Evolutionary conservation across 805 yeast genomes (phyloP).

Genomic region (Starmerella stigmatis): DNA sequence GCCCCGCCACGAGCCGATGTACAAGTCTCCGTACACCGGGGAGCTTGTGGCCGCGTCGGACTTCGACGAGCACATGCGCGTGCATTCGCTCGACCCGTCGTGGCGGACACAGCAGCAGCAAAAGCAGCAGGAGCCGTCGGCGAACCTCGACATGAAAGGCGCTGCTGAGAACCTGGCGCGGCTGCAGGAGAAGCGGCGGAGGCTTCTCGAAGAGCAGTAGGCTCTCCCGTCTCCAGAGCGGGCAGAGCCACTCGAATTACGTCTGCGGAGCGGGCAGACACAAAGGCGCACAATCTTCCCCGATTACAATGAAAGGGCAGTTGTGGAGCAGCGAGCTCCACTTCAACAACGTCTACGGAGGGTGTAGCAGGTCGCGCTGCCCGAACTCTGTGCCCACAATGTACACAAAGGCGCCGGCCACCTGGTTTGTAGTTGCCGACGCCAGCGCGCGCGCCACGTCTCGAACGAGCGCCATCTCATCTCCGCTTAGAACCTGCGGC

Average conservation of each 20-base stretch:
- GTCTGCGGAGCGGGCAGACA: too few relatives aligned
- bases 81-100: slow-evolving; percentile 64
- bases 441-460: slow-evolving; percentile 28
- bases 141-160: slow-evolving; percentile 31
- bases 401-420: slow-evolving; percentile 12
- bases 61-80: slow-evolving; percentile 56
- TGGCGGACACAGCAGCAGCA: slow-evolving; percentile 68
- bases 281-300: too few relatives aligned
- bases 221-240: too few relatives aligned
- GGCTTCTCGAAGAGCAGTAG: slow-evolving; percentile 8
- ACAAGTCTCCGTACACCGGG: slow-evolving; percentile 74
- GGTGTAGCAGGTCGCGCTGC: slow-evolving; percentile 19
- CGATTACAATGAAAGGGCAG: too few relatives aligned
- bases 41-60: slow-evolving; percentile 56
- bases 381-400: slow-evolving; percentile 21
- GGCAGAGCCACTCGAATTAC: too few relatives aligned
- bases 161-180: slow-evolving; percentile 34
- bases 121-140: slow-evolving; percentile 33
- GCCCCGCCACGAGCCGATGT: slow-evolving; percentile 30
- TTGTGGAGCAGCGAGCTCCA: too few relatives aligned
- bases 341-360: too few relatives aligned
- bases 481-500: slow-evolving; percentile 33
- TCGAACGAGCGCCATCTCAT: slow-evolving; percentile 37
- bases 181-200: slow-evolving; percentile 12
- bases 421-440: neutral